Base-by-base conservation (phyloP, 1,139 yeast genomes). In the Sugiyamaella xylanicola region DNA sequence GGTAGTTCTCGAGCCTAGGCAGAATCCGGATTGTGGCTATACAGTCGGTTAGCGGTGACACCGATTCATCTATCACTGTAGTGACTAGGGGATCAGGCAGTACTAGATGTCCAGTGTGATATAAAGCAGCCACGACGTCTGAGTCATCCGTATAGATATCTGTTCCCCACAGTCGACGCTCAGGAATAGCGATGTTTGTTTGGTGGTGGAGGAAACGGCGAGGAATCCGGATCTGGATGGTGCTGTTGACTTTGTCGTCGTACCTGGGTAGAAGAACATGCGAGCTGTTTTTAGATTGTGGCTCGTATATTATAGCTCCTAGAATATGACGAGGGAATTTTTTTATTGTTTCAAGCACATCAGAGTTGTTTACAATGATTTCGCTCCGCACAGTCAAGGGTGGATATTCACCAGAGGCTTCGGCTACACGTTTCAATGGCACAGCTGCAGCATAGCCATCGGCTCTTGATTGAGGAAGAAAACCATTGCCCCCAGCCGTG, bases 91-190 rank as follows among this genome's bases (percentile, higher is more conserved):
- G 42, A 20, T 49, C 53, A 5, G 41, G 42, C n/a, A 43, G 25
- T 11, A 75, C 75, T 21, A 88, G 76, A 25, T 85, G 75, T 0
- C 97, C 97, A 59, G 82, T 73, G 66, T 93, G 98, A 59, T 83
- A 80, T 57, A 92, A 73, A 0, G 85, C 87, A 2, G 88, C 78
- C 43, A 93, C 78, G 2, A 92, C 74, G 68, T 93, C 96, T 0
- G 96, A 87, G 71, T 93, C 99, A 70, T 93, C 98, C 1, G 97
- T 88, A 70, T 92, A 93, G 2, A 93, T 76, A 53, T 86, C 91
- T 0, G 96, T 89, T 1, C 99, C 99, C 98, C 98, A 93, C 1
- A 91, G 66, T 55, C 82, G 81, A 43, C 96, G 74, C 58, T 80
- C 77, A 40, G 67, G 68, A 15, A 76, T 73, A 39, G 77, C 74